Evolutionary conservation across 2,329 filamentous ascomycete genomes (phyloP), one percentile per base, ranked within the genome.

Genomic region (Aurifilum marmelostoma): DNA sequence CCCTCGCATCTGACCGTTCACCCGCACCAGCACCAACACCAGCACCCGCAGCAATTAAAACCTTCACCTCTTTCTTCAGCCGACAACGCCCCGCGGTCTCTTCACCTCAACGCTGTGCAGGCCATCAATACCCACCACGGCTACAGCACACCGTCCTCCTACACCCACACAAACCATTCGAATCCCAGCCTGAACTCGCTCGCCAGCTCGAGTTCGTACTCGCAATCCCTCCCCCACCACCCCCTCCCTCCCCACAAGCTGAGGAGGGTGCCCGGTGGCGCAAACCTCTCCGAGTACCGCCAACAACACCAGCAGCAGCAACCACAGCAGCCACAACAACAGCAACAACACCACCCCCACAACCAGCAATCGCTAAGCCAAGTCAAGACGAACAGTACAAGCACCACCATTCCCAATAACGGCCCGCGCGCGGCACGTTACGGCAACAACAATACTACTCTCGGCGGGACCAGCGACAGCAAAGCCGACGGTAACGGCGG

Each of bases 361-460:
- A n/a, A 89, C 29, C 43, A 47, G 43, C 43, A 47, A 47, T 11
- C 43, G 8, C 18, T 47, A 21, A n/a, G 43, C 43, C 43, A 8
- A 79, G 79, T 83, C 77, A 85, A 87, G 75, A 84, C 83, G 75
- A 84, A 83, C 75, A 83, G 85, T 75, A 89, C 88, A 77, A 87
- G 83, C 76, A 85, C 86, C 76, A 85, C 86, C 70, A 21, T 47
- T 8, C 11, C 79, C 82, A 54, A 47, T 21, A 63, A 29, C 63
- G 41, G 32, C 21, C 11, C 37, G 32, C 21, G 58, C n/a, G 34
- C 37, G 21, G 21, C 21, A 37, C n/a, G 58, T 12, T 34, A 21
- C 58, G n/a, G 32, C 58, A 41, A 4, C 29, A 18, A 37, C 32
- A 32, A 37, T 18, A 32, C 11, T 61, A 21, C 16, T 37, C 50